Base-by-base conservation (phyloP, 1,139 yeast species). In the Geotrichum cucujoidarum region DNA sequence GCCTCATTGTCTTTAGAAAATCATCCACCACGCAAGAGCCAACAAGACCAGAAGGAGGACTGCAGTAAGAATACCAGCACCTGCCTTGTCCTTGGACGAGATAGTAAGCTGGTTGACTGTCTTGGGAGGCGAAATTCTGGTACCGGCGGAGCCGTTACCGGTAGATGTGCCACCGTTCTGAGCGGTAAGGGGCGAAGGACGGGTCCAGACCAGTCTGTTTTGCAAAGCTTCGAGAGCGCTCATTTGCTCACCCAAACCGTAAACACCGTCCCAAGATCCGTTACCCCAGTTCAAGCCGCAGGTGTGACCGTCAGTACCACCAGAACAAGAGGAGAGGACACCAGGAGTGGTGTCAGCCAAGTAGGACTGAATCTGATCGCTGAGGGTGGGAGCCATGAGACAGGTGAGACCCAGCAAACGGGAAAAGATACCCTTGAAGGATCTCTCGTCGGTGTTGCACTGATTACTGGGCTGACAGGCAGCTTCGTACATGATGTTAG, bases 241-340 rank as follows among this genome's bases (percentile, higher is more conserved):
- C 85, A 90, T 86, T 66, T 90, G 96, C 67, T 90, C 97, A 55
- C 97, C 97, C 36, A 90, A 74, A 13, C 97, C 97, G 59, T 77
- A 89, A 43, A 59, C 64, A 2, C 81, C 83, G 66, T 90, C 97
- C 84, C 89, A 90, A 14, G 78, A 77, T 43, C 67, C 71, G 24
- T 67, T 60, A 38, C 77, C 69, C 97, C 97, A 90, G 62, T 83
- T 75, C 51, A 79, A 64, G 40, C 97, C 97, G 71, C 97, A 90
- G 0, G 97, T 89, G 61, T 85, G 87, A 14, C 89, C 88, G 69
- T 89, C 96, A 2, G 68, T 54, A 64, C 97, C 97, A 59, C 97
- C 97, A 2, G 80, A 69, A 67, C 97, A 90, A 0, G 94, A 77
- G 41, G 71, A 69, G 1, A 95, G 95, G 1, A 95, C 96, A 13